Evolutionary conservation across 106 monocot genomes (phyloP), one percentile per base, ranked within the genome.

Genomic region (Iris macrosiphon): DNA sequence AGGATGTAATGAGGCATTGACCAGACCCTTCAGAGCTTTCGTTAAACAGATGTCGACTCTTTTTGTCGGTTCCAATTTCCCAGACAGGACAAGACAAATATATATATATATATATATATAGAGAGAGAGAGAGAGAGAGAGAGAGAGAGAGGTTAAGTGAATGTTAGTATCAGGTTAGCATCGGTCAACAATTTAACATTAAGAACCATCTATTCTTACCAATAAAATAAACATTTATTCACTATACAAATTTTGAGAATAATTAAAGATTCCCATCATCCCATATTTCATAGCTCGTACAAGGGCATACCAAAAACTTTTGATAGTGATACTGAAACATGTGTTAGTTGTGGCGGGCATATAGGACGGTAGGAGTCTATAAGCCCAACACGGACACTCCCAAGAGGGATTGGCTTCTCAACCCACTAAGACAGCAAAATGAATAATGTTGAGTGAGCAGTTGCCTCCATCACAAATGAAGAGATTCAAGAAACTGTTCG

Each of bases 401-500:
- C 35, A 23, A 4, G 7, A 55, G 3, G 4, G 10, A 6, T 2
- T 22, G 15, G 7, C 8, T 28, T 5, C 32, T 4, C 1, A 7
- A n/a, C 14, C 14, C 23, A 2, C 19, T 4, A 44, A 28, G 17
- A 25, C 4, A 5, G 31, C 13, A n/a, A 41, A 15, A 37, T 4
- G 16, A 16, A 3, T 9, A 4, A 15, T 42, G n/a, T 16, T 28
- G 17, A 17, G 9, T 2, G 7, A 50, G 20, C 49, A 25, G 2
- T 47, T n/a, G 34, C 30, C 15, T 33, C 19, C 7, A 54, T 9
- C 27, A 27, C 21, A 28, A 20, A 26, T 16, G 12, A 10, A 28
- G 15, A 74, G 40, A 40, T 34, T 81, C 64, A 91, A 14, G 85
- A 85, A 60, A 91, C 85, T 22, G 91, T 91, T 51, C 85, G 71